Conservation (phyloP, 2,329 filamentous ascomycete species). For the Neofusicoccum sp. region DNA sequence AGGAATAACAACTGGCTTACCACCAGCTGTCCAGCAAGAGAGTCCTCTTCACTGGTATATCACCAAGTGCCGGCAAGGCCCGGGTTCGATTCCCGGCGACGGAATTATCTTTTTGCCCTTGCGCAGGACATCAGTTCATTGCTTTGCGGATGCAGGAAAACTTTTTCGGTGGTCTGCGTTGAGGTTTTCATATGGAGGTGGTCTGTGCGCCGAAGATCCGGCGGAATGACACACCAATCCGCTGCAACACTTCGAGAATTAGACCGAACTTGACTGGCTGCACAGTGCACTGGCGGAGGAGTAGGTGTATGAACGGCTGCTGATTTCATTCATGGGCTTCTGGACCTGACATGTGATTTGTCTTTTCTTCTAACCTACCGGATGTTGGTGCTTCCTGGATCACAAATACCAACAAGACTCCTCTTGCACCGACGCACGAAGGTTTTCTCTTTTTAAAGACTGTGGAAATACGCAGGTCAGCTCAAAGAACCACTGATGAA, state of each 20-base stretch:
- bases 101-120: slow-evolving; percentile 26
- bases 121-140: not conserved
- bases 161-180: not conserved
- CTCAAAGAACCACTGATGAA: no score
- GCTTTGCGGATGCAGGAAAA: not conserved
- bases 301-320: no score
- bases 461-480: not conserved
- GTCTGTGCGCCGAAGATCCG: not conserved
- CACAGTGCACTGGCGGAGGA: not conserved
- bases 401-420: not conserved
- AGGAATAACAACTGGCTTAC: slow-evolving; percentile 21
- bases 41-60: slow-evolving; percentile 26
- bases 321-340: no score
- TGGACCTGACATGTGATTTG: not conserved
- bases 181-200: not conserved
- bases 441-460: not conserved
- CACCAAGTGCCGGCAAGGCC: slow-evolving; percentile 35
- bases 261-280: not conserved
- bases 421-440: not conserved
- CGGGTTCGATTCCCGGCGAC: slow-evolving; percentile 40
- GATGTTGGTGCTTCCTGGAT: not conserved
- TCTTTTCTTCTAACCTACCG: not conserved
- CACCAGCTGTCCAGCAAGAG: slow-evolving; percentile 4
- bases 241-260: not conserved
- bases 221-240: not conserved